Evolutionary conservation across 306 rosid species (phyloP).

Genomic region (Vigna hirtella): DNA sequence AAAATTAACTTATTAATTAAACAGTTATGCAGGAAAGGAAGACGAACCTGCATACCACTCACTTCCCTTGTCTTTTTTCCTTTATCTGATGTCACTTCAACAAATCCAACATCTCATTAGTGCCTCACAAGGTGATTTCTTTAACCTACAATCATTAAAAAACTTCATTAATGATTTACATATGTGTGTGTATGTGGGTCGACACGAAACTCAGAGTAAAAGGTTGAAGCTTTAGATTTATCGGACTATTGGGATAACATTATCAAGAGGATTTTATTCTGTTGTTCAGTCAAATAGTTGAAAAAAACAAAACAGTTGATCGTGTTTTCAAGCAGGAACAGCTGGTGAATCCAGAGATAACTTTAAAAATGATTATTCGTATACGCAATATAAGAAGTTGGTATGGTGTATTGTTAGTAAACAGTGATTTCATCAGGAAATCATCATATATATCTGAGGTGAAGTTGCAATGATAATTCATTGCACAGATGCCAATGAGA

Average conservation of each 20-base stretch:
- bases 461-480: not conserved
- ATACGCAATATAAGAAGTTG: not conserved
- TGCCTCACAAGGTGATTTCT: not conserved
- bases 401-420: constrained; percentile 4
- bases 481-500: not conserved
- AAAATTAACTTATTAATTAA: not conserved
- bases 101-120: constrained; percentile 16
- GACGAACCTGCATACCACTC: constrained; percentile 7
- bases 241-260: not conserved
- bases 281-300: constrained; percentile 13
- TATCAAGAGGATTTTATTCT: constrained; percentile 11
- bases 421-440: not conserved
- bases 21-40: constrained; percentile 11
- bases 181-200: not conserved
- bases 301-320: not conserved
- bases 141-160: constrained; percentile 4
- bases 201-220: not conserved
- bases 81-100: constrained; percentile 24
- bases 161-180: constrained; percentile 7
- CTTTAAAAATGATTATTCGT: not conserved
- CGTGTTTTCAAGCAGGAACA: constrained; percentile 3
- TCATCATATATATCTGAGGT: no score
- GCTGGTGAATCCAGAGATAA: not conserved
- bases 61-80: constrained; percentile 3
- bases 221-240: constrained; percentile 1